Base-by-base conservation (phyloP, 2,329 filamentous ascomycete genomes). In the Fusarium sp. region DNA sequence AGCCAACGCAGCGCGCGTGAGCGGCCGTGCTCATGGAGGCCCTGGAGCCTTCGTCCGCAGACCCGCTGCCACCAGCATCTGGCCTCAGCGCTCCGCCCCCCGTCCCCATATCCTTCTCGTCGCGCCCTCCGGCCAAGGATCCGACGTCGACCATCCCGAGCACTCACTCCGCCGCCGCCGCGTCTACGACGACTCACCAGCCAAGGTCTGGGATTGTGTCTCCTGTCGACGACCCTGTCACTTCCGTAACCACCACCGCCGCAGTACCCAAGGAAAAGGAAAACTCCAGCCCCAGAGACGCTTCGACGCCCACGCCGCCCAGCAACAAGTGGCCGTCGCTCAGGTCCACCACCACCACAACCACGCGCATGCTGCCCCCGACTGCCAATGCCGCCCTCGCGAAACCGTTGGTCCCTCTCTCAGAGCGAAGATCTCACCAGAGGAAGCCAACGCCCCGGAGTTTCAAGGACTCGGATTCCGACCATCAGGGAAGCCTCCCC, bases 381-480 rank as follows among this genome's bases (percentile, higher is more conserved):
- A 69, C 71, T 11, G 67, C 68, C 9, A 58, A 71, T 40, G 56
- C 67, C 42, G 42, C 42, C 42, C 20, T 25, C 49, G 68, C 71
- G 38, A 82, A 79, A 62, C 78, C 83, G 13, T 73, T 85, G 65
- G 69, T 85, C 23, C 83, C 84, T 7, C 76, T 80, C n/a, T 79
- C 82, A 7, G 83, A 86, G 74, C 81, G 83, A 53, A 81, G 76
- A 67, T 80, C 80, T 9, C 80, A 82, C 65, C 80, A 82, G 44
- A 81, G 80, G 20, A 81, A 77, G 67, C 76, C 65, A 62, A 75
- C 62, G 18, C 49, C 67, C 10, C 78, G 79, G 72, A 68, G 79
- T 54, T 87, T 83, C 75, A 85, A 85, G 71, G 67, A 69, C 49
- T 59, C 81, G 57, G 89, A 90, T 59, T 74, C 82, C 10, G 84